phyloP scores from a whole-genome alignment of 2,329 filamentous ascomycete species.

The Fusarium sp. region DNA sequence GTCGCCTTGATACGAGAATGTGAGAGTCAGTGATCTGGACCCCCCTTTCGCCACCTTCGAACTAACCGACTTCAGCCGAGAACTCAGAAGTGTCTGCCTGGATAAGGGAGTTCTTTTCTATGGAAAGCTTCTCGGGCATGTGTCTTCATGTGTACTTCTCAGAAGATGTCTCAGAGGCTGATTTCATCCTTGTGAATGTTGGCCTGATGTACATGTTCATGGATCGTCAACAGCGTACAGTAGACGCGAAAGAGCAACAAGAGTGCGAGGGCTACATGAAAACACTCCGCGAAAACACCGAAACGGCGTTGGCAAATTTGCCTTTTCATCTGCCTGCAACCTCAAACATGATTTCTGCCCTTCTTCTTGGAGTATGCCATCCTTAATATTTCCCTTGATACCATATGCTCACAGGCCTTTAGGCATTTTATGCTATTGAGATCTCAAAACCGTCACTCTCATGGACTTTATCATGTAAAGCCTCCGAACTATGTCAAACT shows the following conservation, averaged over 20 bases:
- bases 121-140: slow-evolving; percentile 45
- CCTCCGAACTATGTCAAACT: slow-evolving; percentile 46
- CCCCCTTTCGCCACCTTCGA: neutral
- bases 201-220: slow-evolving; percentile 46
- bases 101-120: slow-evolving; percentile 44
- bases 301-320: slow-evolving; percentile 45
- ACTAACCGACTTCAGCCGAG: slow-evolving; percentile 19
- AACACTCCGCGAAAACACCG: slow-evolving; percentile 44
- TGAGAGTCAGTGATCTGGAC: slow-evolving; percentile 27
- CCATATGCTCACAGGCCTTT: neutral
- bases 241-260: slow-evolving; percentile 32
- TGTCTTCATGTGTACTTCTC: slow-evolving; percentile 48
- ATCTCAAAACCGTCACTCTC: slow-evolving; percentile 46
- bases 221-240: slow-evolving; percentile 30
- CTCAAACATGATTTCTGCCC: slow-evolving; percentile 40
- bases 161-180: slow-evolving; percentile 44
- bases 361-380: slow-evolving; percentile 35
- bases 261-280: slow-evolving; percentile 37
- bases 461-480: slow-evolving; percentile 46
- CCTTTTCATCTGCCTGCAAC: slow-evolving; percentile 47
- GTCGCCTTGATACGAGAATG: slow-evolving; percentile 33
- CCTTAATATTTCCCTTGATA: no score
- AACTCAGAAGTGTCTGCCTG: slow-evolving; percentile 41
- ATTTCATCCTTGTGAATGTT: slow-evolving; percentile 48
- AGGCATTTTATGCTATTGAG: slow-evolving; percentile 47